Evolutionary conservation across 352 stramenopile genomes (phyloP).

Genomic region (Salisapilia sapeloensis): DNA sequence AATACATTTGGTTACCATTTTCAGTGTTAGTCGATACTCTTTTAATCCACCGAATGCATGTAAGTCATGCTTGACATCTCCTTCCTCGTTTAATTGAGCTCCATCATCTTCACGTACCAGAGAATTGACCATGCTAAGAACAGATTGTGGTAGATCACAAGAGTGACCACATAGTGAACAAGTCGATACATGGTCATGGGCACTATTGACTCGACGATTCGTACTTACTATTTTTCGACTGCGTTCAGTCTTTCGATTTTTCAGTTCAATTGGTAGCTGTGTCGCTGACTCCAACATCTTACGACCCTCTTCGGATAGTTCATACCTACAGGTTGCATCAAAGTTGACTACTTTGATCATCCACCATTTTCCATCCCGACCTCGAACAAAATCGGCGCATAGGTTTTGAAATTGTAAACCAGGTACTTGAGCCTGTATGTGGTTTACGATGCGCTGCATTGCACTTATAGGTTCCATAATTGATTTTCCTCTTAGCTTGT

Average conservation of each 20-base stretch:
- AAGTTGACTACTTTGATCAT: constrained; percentile 46
- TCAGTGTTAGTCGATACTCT: constrained; percentile 62
- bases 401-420: constrained; percentile 34
- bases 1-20: constrained; percentile 57
- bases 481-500: constrained; percentile 32
- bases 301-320: constrained; percentile 8
- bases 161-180: constrained; percentile 44
- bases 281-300: constrained; percentile 23
- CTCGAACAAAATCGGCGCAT: constrained; percentile 55
- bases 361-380: constrained; percentile 39
- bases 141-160: constrained; percentile 30
- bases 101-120: no score
- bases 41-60: constrained; percentile 3
- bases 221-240: no score
- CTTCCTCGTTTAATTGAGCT: background rate
- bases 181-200: no score
- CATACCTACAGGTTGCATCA: constrained; percentile 14
- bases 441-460: constrained; percentile 35
- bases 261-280: constrained; percentile 4
- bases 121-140: no score
- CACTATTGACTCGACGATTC: no score
- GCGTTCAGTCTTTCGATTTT: no score
- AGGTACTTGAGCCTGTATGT: constrained; percentile 39
- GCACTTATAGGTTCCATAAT: constrained; percentile 30
- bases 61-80: no score